Conservation (phyloP, 179 eudicot genomes). For the Actinidia arguta region DNA sequence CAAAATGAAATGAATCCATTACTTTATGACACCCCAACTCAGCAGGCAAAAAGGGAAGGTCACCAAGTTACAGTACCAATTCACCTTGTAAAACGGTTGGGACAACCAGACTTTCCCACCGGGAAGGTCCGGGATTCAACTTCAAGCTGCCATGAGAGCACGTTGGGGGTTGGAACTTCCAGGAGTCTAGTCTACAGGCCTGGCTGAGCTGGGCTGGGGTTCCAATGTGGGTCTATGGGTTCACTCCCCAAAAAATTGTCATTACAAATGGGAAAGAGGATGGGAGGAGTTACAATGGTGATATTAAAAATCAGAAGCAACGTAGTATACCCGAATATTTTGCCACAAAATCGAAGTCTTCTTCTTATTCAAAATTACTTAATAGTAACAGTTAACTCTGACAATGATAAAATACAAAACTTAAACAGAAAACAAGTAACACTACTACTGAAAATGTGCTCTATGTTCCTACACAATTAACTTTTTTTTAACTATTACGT, state of each 20-base stretch:
- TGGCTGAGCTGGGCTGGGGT: too few relatives aligned
- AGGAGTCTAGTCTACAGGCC: background rate
- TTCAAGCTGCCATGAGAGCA: too few relatives aligned
- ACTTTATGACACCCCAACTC: background rate
- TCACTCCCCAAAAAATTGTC: background rate
- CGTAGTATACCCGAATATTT: background rate
- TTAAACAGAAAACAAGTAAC: background rate
- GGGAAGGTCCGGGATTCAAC: too few relatives aligned
- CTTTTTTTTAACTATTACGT: background rate
- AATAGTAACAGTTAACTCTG: background rate
- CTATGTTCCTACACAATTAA: background rate
- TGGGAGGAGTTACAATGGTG: background rate
- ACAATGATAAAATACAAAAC: background rate
- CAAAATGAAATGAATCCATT: background rate
- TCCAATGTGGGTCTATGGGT: too few relatives aligned
- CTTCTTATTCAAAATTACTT: background rate
- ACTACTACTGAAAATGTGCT: background rate
- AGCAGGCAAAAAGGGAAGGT: background rate
- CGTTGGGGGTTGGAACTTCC: background rate
- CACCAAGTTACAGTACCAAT: background rate
- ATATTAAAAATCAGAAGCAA: background rate
- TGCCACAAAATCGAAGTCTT: background rate
- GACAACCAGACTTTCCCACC: too few relatives aligned
- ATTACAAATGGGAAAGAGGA: background rate
- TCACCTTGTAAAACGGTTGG: background rate